These are phyloP conservation scores for Collybia sordida DNA, from an alignment of 768 basidiomycete genomes.

Conservation along the genomic window DNA sequence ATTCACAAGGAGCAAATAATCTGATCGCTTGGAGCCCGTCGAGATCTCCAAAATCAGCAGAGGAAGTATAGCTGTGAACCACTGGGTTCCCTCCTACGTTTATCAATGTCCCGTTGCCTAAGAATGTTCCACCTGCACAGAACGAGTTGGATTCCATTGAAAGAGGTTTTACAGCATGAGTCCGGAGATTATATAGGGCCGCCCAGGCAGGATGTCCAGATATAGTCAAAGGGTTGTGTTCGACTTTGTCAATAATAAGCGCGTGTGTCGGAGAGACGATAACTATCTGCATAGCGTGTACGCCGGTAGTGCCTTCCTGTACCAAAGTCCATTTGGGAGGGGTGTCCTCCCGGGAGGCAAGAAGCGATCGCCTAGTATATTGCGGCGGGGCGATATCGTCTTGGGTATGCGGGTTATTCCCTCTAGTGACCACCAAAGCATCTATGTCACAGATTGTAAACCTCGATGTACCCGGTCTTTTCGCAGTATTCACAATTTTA, in stretches of 20 bases:
- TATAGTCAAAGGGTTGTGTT: constrained; percentile 77
- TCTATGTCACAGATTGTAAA: constrained; percentile 52
- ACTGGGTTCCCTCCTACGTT: constrained; percentile 85
- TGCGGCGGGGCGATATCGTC: constrained; percentile 1
- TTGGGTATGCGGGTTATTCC: constrained; percentile 15
- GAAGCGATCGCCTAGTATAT: constrained; percentile 2
- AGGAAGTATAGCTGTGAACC: constrained; percentile 56
- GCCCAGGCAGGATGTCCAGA: constrained; percentile 82
- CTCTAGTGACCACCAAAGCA: constrained; percentile 65
- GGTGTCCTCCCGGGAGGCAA: constrained; percentile 5
- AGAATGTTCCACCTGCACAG: constrained; percentile 80
- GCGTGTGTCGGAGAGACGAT: constrained; percentile 70
- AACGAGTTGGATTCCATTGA: constrained; percentile 78
- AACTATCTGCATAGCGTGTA: constrained; percentile 75
- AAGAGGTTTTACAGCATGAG: constrained; percentile 61
- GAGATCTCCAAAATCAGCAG: constrained; percentile 75
- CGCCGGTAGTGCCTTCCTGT: constrained; percentile 71
- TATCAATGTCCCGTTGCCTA: constrained; percentile 74
- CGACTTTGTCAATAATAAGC: constrained; percentile 80
- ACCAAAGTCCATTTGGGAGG: constrained; percentile 49
- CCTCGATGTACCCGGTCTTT: constrained; percentile 31
- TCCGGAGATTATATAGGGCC: constrained; percentile 68
- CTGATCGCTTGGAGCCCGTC: constrained; percentile 76
- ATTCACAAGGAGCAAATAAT: constrained; percentile 66
- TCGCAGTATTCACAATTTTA: constrained; percentile 59